Percentiles rank a stretch among this genome's conserved stretches.
These are phyloP conservation scores for Cyclotella choctawhatcheeana DNA, from an alignment of 108 stramenopile species.

Conservation along the genomic window DNA sequence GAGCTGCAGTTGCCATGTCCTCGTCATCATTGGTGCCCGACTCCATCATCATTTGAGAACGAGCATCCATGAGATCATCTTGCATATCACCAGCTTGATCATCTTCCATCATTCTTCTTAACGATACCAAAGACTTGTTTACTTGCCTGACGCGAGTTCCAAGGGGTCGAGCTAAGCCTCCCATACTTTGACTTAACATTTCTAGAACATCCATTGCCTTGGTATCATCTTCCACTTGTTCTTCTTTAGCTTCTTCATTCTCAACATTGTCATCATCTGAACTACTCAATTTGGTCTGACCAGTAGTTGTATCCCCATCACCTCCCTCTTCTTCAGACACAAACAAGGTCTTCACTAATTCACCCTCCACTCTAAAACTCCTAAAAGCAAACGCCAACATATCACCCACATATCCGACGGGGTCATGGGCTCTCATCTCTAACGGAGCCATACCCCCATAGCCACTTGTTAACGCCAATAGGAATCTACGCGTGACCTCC, in stretches of 20 bases:
- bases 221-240: constrained; percentile 39
- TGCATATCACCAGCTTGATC: constrained; percentile 42
- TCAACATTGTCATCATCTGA: constrained; percentile 18
- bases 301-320: constrained; percentile 29
- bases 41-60: constrained; percentile 23
- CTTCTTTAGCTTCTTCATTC: constrained; percentile 27
- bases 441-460: constrained; percentile 77
- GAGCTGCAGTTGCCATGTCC: constrained; percentile 59
- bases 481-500: constrained; percentile 79
- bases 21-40: constrained; percentile 52
- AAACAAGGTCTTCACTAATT: constrained; percentile 69
- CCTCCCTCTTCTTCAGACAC: constrained; percentile 27
- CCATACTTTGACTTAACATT: constrained; percentile 75
- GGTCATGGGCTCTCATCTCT: constrained; percentile 89
- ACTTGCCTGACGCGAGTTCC: constrained; percentile 83
- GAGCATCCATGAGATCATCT: constrained; percentile 13
- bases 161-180: constrained; percentile 80
- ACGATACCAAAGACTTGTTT: constrained; percentile 63
- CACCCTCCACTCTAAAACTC: constrained; percentile 78
- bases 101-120: constrained; percentile 39
- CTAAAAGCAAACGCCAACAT: constrained; percentile 89
- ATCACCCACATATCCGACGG: constrained; percentile 85
- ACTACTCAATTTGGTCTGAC: neutral
- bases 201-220: constrained; percentile 58
- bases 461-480: constrained; percentile 81